Evolutionary conservation across 129 eudicot genomes (phyloP).

Genomic region (Chrysanthemum makinoi): DNA sequence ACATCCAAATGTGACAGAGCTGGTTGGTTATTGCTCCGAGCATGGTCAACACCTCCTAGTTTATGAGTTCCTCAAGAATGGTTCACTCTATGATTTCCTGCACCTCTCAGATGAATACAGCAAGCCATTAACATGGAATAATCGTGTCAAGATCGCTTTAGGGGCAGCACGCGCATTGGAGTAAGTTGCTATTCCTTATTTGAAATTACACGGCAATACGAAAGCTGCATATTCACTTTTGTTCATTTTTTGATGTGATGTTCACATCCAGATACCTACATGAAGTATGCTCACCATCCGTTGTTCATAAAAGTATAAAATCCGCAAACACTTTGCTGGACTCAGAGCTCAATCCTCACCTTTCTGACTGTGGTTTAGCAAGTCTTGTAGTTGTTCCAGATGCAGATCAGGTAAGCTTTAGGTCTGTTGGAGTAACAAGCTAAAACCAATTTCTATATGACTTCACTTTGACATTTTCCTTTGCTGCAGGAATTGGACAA

Average conservation of each 20-base stretch:
- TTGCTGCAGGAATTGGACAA: constrained; percentile 58
- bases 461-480: neutral
- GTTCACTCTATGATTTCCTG: constrained; percentile 80
- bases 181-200: constrained; percentile 45
- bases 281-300: constrained; percentile 98
- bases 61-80: constrained; percentile 81
- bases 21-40: constrained; percentile 90
- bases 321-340: constrained; percentile 88
- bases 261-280: constrained; percentile 70
- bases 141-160: constrained; percentile 92
- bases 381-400: constrained; percentile 72
- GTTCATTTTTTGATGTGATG: neutral
- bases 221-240: neutral
- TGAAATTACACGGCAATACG: neutral
- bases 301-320: constrained; percentile 80
- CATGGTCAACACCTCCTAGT: constrained; percentile 90
- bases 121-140: constrained; percentile 91
- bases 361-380: constrained; percentile 92
- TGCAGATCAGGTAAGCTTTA: constrained; percentile 71
- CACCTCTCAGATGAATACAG: constrained; percentile 85
- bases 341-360: constrained; percentile 85
- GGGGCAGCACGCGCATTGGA: constrained; percentile 97
- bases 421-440: neutral
- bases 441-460: neutral
- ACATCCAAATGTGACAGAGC: constrained; percentile 85